These are phyloP conservation scores for Rhizopogon salebrosus DNA, from an alignment of 768 basidiomycete genomes.

Conservation along the genomic window DNA sequence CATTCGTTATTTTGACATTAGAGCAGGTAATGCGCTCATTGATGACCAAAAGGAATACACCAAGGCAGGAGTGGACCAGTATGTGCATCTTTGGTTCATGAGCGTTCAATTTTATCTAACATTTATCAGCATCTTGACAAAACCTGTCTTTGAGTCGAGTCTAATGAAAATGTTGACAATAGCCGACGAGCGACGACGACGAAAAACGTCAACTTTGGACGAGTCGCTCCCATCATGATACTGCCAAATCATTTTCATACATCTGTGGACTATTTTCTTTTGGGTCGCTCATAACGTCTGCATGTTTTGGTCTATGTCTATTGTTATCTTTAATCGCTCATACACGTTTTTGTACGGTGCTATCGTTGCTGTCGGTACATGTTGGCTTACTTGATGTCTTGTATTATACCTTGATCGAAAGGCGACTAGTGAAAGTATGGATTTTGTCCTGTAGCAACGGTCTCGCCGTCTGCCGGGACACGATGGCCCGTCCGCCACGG, in stretches of 20 bases:
- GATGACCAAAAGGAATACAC: conserved; percentile 71
- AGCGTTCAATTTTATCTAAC: not conserved
- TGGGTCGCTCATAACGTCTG: not conserved
- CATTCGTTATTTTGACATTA: conserved; percentile 6
- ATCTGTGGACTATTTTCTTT: not conserved
- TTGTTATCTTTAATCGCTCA: not conserved
- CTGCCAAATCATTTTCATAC: not conserved
- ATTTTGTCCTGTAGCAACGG: not conserved
- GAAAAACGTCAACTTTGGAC: not conserved
- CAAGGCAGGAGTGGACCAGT: conserved; percentile 73
- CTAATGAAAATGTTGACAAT: conserved; percentile 36
- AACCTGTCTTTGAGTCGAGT: conserved; percentile 66
- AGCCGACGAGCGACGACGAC: conserved; percentile 38
- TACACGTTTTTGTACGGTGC: not conserved
- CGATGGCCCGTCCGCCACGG: too few species aligned
- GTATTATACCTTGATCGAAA: not conserved
- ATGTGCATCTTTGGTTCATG: conserved; percentile 19
- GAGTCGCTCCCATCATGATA: not conserved
- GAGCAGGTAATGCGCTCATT: conserved; percentile 47
- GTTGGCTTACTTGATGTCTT: not conserved
- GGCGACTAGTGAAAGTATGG: too few species aligned
- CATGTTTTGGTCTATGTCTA: conserved; percentile 2
- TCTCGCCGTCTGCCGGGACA: too few species aligned
- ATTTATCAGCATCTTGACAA: conserved; percentile 59
- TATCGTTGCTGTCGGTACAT: not conserved